These are phyloP conservation scores for Thelephora aurantiotincta DNA, from an alignment of 768 basidiomycete genomes.

Conservation along the genomic window DNA sequence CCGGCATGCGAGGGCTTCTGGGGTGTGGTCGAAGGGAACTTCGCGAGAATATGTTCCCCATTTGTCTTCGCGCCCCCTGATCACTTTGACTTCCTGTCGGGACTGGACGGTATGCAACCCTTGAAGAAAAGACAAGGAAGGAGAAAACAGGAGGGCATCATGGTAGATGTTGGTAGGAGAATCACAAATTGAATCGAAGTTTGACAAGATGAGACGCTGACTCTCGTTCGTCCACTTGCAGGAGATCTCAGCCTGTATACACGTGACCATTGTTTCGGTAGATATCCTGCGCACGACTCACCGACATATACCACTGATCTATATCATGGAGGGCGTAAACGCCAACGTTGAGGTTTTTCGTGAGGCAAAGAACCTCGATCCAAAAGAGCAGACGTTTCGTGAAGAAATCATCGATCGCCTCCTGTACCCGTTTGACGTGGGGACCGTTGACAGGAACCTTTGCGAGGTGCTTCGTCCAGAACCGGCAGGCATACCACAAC, in stretches of 20 bases:
- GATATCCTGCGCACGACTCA: slow-evolving; percentile 4
- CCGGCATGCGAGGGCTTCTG: too few relatives aligned
- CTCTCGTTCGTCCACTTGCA: too few relatives aligned
- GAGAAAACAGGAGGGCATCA: too few relatives aligned
- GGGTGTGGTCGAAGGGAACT: too few relatives aligned
- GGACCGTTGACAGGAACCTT: background rate
- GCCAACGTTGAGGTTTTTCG: slow-evolving; percentile 1
- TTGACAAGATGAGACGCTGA: too few relatives aligned
- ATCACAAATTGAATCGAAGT: too few relatives aligned
- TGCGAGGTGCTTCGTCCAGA: slow-evolving; percentile 11
- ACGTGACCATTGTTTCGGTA: slow-evolving; percentile 4
- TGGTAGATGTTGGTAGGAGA: too few relatives aligned
- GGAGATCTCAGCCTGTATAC: slow-evolving; percentile 1
- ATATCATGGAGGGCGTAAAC: background rate
- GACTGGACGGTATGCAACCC: too few relatives aligned
- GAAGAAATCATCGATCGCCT: slow-evolving; percentile 7
- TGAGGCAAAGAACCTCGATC: slow-evolving; percentile 9
- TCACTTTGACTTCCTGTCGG: too few relatives aligned
- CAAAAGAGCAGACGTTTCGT: slow-evolving; percentile 9
- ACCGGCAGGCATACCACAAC: slow-evolving; percentile 11
- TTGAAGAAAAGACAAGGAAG: too few relatives aligned
- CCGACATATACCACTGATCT: background rate
- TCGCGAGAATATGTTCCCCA: too few relatives aligned
- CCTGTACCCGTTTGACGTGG: background rate
- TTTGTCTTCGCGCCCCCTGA: too few relatives aligned